Evolutionary conservation across 768 basidiomycete species (phyloP).

Genomic region (Suillus weaverae): DNA sequence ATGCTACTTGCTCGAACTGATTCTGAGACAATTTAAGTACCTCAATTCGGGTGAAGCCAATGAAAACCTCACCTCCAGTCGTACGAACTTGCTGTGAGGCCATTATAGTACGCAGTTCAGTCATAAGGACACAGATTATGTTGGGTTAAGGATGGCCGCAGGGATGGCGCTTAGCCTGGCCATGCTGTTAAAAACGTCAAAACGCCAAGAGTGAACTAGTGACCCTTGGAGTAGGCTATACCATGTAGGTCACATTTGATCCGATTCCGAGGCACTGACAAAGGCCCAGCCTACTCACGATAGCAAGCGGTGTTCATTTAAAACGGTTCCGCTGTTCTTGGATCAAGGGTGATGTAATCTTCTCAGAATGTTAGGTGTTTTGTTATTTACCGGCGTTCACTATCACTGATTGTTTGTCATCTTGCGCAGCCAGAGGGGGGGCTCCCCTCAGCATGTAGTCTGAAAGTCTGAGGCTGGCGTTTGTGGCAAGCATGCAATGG

Average conservation of each 20-base stretch:
- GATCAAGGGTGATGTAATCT: neutral
- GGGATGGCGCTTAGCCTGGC: neutral
- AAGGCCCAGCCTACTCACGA: neutral
- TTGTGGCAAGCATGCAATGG: neutral
- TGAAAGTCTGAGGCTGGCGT: neutral
- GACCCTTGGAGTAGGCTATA: neutral
- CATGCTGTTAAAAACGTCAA: neutral
- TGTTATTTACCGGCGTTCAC: neutral
- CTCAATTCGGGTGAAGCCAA: neutral
- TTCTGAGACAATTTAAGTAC: neutral
- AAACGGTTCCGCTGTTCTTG: neutral
- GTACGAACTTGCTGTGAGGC: neutral
- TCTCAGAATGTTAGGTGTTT: neutral
- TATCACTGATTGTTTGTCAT: neutral
- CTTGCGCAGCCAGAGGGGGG: neutral
- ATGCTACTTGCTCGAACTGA: neutral
- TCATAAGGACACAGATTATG: neutral
- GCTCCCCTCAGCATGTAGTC: neutral
- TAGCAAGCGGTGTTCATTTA: neutral
- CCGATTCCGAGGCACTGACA: neutral
- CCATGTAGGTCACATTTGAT: neutral
- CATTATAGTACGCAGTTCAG: neutral
- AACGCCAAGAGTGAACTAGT: neutral
- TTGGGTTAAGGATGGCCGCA: neutral
- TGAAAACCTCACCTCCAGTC: neutral